These are phyloP conservation scores for Moricandia arvensis DNA, from an alignment of 345 rosid species.

Conservation along the genomic window DNA sequence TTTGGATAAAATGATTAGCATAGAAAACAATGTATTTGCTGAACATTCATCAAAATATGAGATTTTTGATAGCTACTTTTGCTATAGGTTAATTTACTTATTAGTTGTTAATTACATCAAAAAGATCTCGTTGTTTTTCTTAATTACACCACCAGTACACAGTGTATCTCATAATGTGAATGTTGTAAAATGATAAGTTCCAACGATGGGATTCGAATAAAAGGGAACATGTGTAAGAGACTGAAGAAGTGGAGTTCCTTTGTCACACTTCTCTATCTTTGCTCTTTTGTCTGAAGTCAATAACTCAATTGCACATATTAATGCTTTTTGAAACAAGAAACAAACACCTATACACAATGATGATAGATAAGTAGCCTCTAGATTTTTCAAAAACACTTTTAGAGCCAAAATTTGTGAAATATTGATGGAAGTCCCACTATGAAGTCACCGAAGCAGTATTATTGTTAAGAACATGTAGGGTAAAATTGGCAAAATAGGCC, in stretches of 20 bases:
- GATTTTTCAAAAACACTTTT: not conserved
- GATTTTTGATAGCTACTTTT: not conserved
- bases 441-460: conserved; percentile 10
- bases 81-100: not conserved
- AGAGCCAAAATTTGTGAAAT: conserved; percentile 1
- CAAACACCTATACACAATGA: not conserved
- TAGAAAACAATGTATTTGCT: not conserved
- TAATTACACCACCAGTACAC: not conserved
- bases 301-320: conserved; percentile 1
- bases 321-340: not conserved
- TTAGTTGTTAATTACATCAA: not conserved
- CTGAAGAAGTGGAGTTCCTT: conserved; percentile 19
- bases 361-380: not conserved
- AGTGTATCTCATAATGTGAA: not conserved
- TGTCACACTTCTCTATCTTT: conserved; percentile 29
- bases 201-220: conserved; percentile 25
- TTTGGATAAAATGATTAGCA: not conserved
- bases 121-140: not conserved
- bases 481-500: conserved; percentile 17
- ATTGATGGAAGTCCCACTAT: not conserved
- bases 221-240: conserved; percentile 18
- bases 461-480: conserved; percentile 21
- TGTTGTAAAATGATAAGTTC: conserved; percentile 14
- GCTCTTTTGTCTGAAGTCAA: conserved; percentile 36
- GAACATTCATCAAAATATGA: not conserved